Evolutionary conservation across 1,139 yeast genomes (phyloP), one percentile per base, ranked within the genome.

Genomic region (Geotrichum reessii): DNA sequence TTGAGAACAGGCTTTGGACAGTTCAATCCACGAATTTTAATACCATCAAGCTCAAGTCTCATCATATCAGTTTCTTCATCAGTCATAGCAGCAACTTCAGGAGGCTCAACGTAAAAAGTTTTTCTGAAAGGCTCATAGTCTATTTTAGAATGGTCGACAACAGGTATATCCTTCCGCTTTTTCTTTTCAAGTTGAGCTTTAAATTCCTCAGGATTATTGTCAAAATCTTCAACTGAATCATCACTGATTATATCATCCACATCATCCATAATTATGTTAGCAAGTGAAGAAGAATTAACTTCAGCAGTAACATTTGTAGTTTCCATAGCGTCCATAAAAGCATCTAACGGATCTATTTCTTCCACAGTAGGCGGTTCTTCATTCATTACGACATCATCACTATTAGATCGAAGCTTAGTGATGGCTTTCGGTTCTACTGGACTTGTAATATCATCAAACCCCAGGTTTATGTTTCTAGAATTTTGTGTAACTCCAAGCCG

Each of bases 1-100:
- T 82, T 81, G 47, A 78, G 67, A 0, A 91, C 81, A 0, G 98
- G 98, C 42, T 78, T 76, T 0, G 90, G 86, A 52, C 83, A 79
- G 55, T 78, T 70, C 0, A 69, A 63, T 0, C 96, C 95, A 27
- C 80, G 74, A 1, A 87, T 82, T 58, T 77, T 79, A 33, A 88
- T 82, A 2, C 87, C 89, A 61, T 85, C 92, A 55, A 84, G 67
- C 37, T 78, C 76, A 12, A 78, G 65, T 53, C 95, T 71, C n/a
- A 85, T 66, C 22, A 77, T 76, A 2, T 76, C 78, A 0, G 85
- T 81, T 53, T 87, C 89, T 40, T 78, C 81, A 0, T 70, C 72
- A 0, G 81, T 68, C 59, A 86, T 69, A 1, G 67, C 65, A 24
- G 73, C 69, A 1, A 86, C 67, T 52, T 84, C 85, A n/a, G 76